These are phyloP conservation scores for Phytophthora cactorum DNA, from an alignment of 352 stramenopile genomes.

Conservation along the genomic window DNA sequence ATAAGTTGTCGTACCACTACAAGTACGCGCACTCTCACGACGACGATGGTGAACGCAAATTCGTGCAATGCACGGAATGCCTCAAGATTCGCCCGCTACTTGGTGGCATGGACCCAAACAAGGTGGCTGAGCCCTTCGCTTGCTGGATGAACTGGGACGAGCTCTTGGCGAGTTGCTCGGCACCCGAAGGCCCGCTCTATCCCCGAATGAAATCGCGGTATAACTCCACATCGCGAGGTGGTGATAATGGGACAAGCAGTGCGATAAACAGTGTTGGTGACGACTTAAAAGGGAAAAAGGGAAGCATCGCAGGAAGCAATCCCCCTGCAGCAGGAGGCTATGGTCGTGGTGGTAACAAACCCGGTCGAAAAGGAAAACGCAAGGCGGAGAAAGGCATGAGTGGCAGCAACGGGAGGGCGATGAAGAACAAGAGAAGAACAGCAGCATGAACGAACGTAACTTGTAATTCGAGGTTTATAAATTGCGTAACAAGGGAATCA, in stretches of 20 bases:
- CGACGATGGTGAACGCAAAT: constrained; percentile 71
- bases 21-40: constrained; percentile 69
- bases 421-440: constrained; percentile 34
- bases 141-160: constrained; percentile 91
- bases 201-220: constrained; percentile 18
- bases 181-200: constrained; percentile 54
- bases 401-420: constrained; percentile 5
- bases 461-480: background rate
- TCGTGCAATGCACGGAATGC: constrained; percentile 75
- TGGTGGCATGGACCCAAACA: constrained; percentile 73
- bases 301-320: constrained; percentile 2
- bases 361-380: constrained; percentile 32
- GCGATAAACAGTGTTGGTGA: background rate
- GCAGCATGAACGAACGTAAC: constrained; percentile 13
- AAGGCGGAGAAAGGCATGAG: constrained; percentile 22
- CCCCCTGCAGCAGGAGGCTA: background rate
- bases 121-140: constrained; percentile 75
- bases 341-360: constrained; percentile 22
- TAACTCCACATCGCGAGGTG: constrained; percentile 1
- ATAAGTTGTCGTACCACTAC: constrained; percentile 70
- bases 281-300: constrained; percentile 19
- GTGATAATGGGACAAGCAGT: background rate
- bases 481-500: constrained; percentile 36
- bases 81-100: constrained; percentile 78
- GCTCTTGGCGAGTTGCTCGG: constrained; percentile 78